phyloP scores from a whole-genome alignment of 371 early-diverging fungal species.

The Mortierella sp. region DNA sequence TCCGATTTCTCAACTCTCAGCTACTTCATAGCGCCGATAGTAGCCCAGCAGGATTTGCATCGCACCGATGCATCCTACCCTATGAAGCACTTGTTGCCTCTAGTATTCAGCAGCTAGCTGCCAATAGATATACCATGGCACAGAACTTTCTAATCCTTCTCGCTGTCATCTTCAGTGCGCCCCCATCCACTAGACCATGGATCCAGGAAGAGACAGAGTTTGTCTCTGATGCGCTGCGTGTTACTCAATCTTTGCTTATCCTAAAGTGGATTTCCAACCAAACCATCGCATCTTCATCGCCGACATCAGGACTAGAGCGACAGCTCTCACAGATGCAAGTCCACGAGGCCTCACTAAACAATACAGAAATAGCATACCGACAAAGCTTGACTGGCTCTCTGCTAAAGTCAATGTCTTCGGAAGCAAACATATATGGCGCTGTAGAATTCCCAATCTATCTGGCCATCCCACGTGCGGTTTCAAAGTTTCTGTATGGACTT shows the following conservation, averaged over 20 bases:
- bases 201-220: slow-evolving; percentile 35
- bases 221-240: slow-evolving; percentile 34
- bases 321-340: slow-evolving; percentile 37
- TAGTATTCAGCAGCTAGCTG: slow-evolving; percentile 46
- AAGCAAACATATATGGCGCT: slow-evolving; percentile 22
- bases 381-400: slow-evolving; percentile 35
- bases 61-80: slow-evolving; percentile 35
- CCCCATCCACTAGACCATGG: slow-evolving; percentile 30
- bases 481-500: slow-evolving; percentile 37
- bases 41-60: slow-evolving; percentile 21
- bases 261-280: slow-evolving; percentile 50
- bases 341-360: background rate
- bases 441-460: slow-evolving; percentile 46
- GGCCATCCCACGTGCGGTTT: slow-evolving; percentile 42
- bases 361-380: background rate
- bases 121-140: slow-evolving; percentile 34
- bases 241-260: slow-evolving; percentile 29
- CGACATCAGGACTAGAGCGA: slow-evolving; percentile 22
- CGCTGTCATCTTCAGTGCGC: slow-evolving; percentile 20
- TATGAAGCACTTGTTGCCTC: slow-evolving; percentile 47
- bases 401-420: slow-evolving; percentile 21
- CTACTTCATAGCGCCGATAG: slow-evolving; percentile 31
- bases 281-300: slow-evolving; percentile 12
- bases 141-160: slow-evolving; percentile 40
- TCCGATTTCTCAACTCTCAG: slow-evolving; percentile 27